Evolutionary conservation across 495 filamentous ascomycete genomes (phyloP).

Genomic region (Podospora tetraspora): DNA sequence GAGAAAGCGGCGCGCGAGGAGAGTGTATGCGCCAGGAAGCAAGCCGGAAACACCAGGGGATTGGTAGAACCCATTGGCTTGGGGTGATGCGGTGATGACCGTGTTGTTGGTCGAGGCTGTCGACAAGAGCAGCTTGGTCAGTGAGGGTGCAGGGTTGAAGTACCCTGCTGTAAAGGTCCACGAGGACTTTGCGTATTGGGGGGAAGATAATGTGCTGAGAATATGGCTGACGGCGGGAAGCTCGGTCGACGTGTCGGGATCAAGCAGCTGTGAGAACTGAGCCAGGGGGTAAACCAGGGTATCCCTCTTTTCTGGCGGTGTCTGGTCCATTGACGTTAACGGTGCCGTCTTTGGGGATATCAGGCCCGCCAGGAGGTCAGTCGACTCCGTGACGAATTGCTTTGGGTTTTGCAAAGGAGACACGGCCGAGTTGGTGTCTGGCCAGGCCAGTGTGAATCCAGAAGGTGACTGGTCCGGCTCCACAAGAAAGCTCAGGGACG

Average conservation of each 20-base stretch:
- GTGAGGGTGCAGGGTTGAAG: slow-evolving; percentile 85
- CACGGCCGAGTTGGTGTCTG: slow-evolving; percentile 62
- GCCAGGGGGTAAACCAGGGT: slow-evolving; percentile 81
- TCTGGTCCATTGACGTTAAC: slow-evolving; percentile 18
- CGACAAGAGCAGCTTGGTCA: slow-evolving; percentile 70
- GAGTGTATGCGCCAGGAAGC: slow-evolving; percentile 85
- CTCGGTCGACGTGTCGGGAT: slow-evolving; percentile 79
- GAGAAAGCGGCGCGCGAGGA: slow-evolving; percentile 78
- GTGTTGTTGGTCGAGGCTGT: slow-evolving; percentile 64
- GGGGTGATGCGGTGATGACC: slow-evolving; percentile 87
- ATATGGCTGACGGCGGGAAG: slow-evolving; percentile 71
- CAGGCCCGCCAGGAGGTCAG: slow-evolving; percentile 57
- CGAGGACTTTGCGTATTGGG: slow-evolving; percentile 57
- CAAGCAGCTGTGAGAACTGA: slow-evolving; percentile 78
- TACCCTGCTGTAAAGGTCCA: slow-evolving; percentile 98
- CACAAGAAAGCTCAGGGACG: slow-evolving; percentile 75
- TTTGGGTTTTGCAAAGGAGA: slow-evolving; percentile 64
- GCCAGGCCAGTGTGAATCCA: slow-evolving; percentile 76
- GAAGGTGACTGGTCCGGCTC: slow-evolving; percentile 52
- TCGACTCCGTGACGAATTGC: slow-evolving; percentile 64
- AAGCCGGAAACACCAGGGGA: slow-evolving; percentile 84
- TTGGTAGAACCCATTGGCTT: slow-evolving; percentile 93
- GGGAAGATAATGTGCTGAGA: slow-evolving; percentile 56
- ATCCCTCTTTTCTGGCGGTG: slow-evolving; percentile 34
- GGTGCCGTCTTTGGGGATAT: slow-evolving; percentile 41